These are phyloP conservation scores for Solanum boliviense DNA, from an alignment of 257 asterid species.

Conservation along the genomic window DNA sequence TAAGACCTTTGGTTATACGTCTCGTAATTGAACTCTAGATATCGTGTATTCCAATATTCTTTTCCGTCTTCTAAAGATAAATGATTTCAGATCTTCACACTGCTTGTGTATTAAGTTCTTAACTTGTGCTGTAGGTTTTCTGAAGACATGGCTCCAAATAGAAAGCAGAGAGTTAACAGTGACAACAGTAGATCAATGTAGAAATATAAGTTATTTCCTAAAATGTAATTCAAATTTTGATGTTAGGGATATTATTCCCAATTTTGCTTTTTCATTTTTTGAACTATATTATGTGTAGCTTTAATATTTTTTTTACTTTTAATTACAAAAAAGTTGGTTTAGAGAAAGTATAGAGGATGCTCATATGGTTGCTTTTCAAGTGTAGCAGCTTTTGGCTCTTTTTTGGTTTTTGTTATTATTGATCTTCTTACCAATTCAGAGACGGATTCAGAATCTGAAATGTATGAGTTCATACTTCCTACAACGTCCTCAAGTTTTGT, in stretches of 20 bases:
- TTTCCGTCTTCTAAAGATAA: neutral
- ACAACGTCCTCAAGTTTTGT: neutral
- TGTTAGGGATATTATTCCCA: neutral
- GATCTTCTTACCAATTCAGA: neutral
- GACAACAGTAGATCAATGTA: neutral
- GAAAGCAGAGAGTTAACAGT: constrained; percentile 21
- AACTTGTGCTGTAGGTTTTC: constrained; percentile 21
- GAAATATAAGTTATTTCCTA: neutral
- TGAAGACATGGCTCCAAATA: constrained; percentile 20
- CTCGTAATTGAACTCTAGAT: neutral
- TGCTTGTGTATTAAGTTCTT: neutral
- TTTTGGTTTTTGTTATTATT: too few species aligned
- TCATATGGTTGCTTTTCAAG: neutral
- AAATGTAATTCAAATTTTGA: neutral
- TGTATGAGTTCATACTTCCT: accelerated
- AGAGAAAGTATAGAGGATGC: neutral
- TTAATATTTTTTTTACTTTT: neutral
- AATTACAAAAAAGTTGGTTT: neutral
- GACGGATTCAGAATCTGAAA: neutral
- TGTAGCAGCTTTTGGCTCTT: too few species aligned
- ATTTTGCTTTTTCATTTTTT: neutral
- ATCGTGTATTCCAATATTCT: neutral
- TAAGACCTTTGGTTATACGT: neutral
- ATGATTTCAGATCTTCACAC: neutral
- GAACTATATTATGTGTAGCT: neutral